Conservation (phyloP, 306 rosid species). For the Medicago arabica region DNA sequence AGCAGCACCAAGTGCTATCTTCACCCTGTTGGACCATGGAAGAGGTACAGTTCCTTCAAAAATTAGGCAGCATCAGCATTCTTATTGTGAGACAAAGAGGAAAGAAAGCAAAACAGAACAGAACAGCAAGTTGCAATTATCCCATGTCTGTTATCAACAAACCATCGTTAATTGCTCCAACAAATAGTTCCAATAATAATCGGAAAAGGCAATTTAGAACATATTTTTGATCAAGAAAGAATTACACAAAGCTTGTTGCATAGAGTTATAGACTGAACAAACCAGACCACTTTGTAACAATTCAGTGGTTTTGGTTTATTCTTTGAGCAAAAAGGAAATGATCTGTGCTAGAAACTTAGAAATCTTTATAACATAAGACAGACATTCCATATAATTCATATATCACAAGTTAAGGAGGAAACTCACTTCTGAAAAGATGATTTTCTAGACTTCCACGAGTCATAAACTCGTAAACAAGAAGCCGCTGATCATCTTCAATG, state of each 20-base stretch:
- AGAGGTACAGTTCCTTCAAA: conserved; percentile 96
- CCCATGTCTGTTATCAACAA: not conserved
- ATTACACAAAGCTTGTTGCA: not conserved
- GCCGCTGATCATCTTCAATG: conserved; percentile 87
- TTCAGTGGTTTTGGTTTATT: conserved; percentile 14
- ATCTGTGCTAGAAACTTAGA: conserved; percentile 10
- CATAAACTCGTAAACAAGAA: conserved; percentile 96
- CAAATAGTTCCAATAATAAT: not conserved
- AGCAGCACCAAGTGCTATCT: conserved; percentile 96
- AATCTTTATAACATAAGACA: no score
- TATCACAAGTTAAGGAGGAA: conserved; percentile 26
- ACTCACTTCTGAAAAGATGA: conserved; percentile 96
- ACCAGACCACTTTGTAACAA: conserved; percentile 9
- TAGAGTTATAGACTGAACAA: not conserved
- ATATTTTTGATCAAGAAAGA: not conserved
- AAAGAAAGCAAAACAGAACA: conserved; percentile 18
- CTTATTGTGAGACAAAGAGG: conserved; percentile 27
- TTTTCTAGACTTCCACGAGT: conserved; percentile 97
- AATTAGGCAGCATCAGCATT: conserved; percentile 47
- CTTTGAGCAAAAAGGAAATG: conserved; percentile 7
- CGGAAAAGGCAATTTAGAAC: not conserved
- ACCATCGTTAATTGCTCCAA: not conserved
- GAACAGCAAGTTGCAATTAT: not conserved
- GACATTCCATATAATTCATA: conserved; percentile 9
- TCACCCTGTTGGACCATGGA: conserved; percentile 92